These are phyloP conservation scores for Leccinum obscurum DNA, from an alignment of 768 basidiomycete species.

Conservation along the genomic window DNA sequence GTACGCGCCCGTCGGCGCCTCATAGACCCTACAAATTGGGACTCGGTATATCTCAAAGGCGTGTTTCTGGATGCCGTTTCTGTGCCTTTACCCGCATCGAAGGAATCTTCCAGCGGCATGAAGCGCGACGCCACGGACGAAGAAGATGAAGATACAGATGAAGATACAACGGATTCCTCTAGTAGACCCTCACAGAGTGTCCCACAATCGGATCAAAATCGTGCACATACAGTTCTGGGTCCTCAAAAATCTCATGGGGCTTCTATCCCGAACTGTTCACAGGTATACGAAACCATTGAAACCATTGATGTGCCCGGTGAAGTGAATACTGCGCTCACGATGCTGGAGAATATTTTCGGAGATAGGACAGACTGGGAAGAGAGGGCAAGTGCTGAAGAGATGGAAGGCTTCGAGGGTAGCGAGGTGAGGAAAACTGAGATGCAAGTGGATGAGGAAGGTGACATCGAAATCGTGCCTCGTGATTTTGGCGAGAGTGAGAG, in stretches of 20 bases:
- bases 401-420: constrained; percentile 40
- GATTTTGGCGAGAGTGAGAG: background rate
- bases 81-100: background rate
- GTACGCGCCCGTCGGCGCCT: constrained; percentile 57
- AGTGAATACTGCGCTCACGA: constrained; percentile 18
- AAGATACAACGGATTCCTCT: background rate
- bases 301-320: constrained; percentile 15
- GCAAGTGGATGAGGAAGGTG: constrained; percentile 27
- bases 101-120: background rate
- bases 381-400: constrained; percentile 56
- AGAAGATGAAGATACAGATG: background rate
- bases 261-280: background rate
- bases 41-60: constrained; percentile 69
- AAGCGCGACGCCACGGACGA: background rate
- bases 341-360: constrained; percentile 57
- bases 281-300: background rate
- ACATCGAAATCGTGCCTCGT: constrained; percentile 20
- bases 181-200: background rate
- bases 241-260: background rate
- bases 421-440: background rate
- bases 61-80: constrained; percentile 53
- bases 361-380: constrained; percentile 59
- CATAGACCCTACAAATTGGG: constrained; percentile 76
- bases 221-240: background rate
- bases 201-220: background rate